These are phyloP conservation scores for Solanum aculeatissimum DNA, from an alignment of 305 asterid genomes.

Conservation along the genomic window DNA sequence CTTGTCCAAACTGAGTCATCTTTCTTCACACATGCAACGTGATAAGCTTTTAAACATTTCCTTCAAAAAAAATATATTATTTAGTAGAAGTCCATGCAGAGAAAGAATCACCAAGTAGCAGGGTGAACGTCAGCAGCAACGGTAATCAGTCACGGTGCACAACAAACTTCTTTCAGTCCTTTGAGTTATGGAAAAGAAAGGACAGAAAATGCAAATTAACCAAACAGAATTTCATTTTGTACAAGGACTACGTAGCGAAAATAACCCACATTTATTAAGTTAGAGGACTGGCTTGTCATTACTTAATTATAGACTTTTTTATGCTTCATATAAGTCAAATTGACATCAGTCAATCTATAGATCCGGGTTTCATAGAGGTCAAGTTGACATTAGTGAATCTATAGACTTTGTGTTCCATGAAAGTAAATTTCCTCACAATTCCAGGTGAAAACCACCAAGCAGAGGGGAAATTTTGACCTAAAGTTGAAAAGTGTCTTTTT, in stretches of 20 bases:
- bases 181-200: neutral
- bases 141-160: neutral
- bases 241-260: neutral
- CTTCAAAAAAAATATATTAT: constrained; percentile 26
- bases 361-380: neutral
- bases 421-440: neutral
- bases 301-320: neutral
- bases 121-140: neutral
- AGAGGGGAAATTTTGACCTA: neutral
- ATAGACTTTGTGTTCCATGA: neutral
- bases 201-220: neutral
- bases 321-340: neutral
- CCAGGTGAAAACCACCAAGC: neutral
- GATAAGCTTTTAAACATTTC: constrained; percentile 66
- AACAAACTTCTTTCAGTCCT: neutral
- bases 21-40: constrained; percentile 44
- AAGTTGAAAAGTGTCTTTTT: neutral
- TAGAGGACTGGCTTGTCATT: neutral
- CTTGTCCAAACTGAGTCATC: constrained; percentile 29
- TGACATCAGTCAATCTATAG: neutral
- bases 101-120: neutral
- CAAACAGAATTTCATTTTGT: neutral
- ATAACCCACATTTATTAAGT: neutral
- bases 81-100: neutral
- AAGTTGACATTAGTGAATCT: neutral